Evolutionary conservation across 176 grass and related monocot genomes (phyloP), one percentile per base, ranked within the genome.

Genomic region (Echinochloa phyllopogon): DNA sequence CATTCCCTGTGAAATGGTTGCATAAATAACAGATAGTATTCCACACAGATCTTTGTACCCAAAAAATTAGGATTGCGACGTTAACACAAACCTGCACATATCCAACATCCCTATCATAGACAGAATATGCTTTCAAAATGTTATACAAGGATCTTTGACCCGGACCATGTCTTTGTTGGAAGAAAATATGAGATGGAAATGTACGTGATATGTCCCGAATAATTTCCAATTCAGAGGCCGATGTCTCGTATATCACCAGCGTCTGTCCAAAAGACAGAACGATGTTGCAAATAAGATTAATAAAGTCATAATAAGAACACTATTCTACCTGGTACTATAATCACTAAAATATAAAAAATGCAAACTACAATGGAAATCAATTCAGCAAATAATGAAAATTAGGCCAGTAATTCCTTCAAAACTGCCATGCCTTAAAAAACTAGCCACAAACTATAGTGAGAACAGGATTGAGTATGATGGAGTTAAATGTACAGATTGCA

Each of bases 171-270:
- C 96, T 94, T 84, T 98, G 87, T 85, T 98, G 96, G 62, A 94
- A 98, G 83, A 98, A 98, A 83, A 98, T 89, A 89, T 98, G 96
- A 14, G 96, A 94, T 43, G 96, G 96, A 89, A 98, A 98, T 82
- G 96, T 96, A 41, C 96, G 93, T 65, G 96, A 98, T 90, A 98
- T 98, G 78, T 98, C 96, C 61, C 96, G 87, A 47, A 98, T 95
- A 75, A 98, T 98, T 77, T 98, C 96, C 89, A 98, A 63, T 76
- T 98, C 96, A 72, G 96, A 98, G 69, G 96, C 65, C 4, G 93
- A 95, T 67, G 93, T 92, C 93, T 98, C 96, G 5, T 98, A 95
- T 87, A 98, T 92, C 66, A 98, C 96, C 69, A 98, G 77, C 86
- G 92, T 94, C 96, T 99, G 85, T 41, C 24, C 65, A 86, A 65